phyloP scores from a whole-genome alignment of 1,139 yeast species.

The Pichia cactophila region DNA sequence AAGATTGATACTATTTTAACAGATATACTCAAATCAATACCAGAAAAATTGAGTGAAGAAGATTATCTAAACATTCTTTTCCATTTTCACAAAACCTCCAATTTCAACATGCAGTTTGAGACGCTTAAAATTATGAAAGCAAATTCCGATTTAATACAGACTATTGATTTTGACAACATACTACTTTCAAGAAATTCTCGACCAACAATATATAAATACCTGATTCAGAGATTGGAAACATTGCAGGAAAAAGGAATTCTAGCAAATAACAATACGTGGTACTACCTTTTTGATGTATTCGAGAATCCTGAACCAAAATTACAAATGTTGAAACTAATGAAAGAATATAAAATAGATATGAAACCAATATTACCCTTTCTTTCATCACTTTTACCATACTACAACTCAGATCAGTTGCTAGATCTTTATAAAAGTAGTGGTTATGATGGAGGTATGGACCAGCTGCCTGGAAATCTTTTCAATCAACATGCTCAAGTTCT shows the following conservation, averaged over 20 bases:
- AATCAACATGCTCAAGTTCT: constrained; percentile 19
- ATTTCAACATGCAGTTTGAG: constrained; percentile 13
- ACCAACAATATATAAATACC: constrained; percentile 12
- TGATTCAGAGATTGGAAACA: constrained; percentile 17
- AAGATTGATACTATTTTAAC: constrained; percentile 13
- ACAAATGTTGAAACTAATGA: constrained; percentile 19
- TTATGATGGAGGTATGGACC: constrained; percentile 2
- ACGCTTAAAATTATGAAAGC: constrained; percentile 18
- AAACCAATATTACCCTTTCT: constrained; percentile 19
- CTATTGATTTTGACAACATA: constrained; percentile 24
- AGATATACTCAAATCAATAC: constrained; percentile 11
- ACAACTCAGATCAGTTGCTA: constrained; percentile 14
- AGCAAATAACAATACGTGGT: constrained; percentile 25
- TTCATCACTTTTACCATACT: constrained; percentile 1
- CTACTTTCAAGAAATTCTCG: constrained; percentile 15
- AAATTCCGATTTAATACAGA: constrained; percentile 16
- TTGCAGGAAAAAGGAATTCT: constrained; percentile 8
- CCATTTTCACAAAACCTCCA: constrained; percentile 16
- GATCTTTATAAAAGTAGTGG: constrained; percentile 12
- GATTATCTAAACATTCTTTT: constrained; percentile 17
- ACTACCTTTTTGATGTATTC: constrained; percentile 18
- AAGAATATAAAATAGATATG: constrained; percentile 14
- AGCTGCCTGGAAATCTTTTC: constrained; percentile 10
- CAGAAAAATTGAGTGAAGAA: constrained; percentile 16
- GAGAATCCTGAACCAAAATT: constrained; percentile 14